Percentiles rank a stretch among this genome's conserved stretches.
phyloP scores from a whole-genome alignment of 768 basidiomycete species.

The Lyophyllum shimeji region DNA sequence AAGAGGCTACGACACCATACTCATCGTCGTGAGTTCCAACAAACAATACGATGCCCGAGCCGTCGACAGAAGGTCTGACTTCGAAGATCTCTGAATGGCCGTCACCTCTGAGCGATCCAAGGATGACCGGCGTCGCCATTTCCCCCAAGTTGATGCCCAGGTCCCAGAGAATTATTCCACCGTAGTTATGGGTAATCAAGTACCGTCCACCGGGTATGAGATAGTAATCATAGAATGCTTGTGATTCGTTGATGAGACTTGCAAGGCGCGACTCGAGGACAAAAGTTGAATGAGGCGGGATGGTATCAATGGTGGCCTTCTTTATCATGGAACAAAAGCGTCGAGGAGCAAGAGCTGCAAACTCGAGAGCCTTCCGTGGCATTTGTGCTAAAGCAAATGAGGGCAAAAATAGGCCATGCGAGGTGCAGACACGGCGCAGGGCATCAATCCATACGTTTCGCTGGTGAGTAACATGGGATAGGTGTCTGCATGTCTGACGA shows the following conservation, averaged over 20 bases:
- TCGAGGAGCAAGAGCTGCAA: constrained; percentile 11
- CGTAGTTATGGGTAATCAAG: not conserved
- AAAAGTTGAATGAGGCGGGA: not conserved
- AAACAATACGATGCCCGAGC: not conserved
- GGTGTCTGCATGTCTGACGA: constrained; percentile 13
- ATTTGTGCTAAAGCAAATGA: constrained; percentile 20
- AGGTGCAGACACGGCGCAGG: constrained; percentile 12
- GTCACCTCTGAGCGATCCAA: not conserved
- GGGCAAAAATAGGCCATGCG: constrained; percentile 16
- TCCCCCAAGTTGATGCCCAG: not conserved
- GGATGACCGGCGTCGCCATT: not conserved
- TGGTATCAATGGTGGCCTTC: not conserved
- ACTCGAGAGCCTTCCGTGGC: constrained; percentile 13
- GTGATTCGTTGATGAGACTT: not conserved
- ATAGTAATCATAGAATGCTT: not conserved
- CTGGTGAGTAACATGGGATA: constrained; percentile 9
- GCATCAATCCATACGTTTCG: constrained; percentile 20
- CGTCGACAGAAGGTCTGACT: not conserved
- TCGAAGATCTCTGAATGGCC: not conserved
- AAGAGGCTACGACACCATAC: too few species aligned
- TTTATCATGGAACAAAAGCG: not conserved
- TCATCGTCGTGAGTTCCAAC: not conserved
- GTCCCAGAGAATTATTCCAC: not conserved
- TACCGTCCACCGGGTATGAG: not conserved
- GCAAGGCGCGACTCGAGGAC: not conserved